A percentile compares a stretch with the other conserved stretches of the same genome.
Evolutionary conservation across 1,139 yeast genomes (phyloP).

Genomic region (Blastobotrys persicus): DNA sequence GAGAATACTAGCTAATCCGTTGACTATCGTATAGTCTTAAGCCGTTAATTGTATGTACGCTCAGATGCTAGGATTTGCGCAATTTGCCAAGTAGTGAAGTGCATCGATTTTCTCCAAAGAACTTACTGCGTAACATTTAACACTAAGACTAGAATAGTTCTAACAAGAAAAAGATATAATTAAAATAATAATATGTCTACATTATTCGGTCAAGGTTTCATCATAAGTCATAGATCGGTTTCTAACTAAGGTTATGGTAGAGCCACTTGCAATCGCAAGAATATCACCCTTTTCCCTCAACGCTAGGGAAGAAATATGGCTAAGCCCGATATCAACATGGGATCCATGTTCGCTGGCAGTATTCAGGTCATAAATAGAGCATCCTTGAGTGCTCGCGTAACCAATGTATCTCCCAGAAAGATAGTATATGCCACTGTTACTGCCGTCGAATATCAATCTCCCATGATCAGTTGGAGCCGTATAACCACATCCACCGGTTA

Average conservation of each 20-base stretch:
- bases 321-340: slow-evolving; percentile 1
- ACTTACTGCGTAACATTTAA: too few species aligned
- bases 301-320: background rate
- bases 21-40: too few species aligned
- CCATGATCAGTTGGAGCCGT: slow-evolving; percentile 27
- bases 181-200: too few species aligned
- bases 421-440: background rate
- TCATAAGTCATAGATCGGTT: slow-evolving; percentile 5
- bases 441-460: slow-evolving; percentile 9
- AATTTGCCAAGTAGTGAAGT: too few species aligned
- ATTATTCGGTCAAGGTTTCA: background rate
- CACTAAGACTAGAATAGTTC: too few species aligned
- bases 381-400: background rate
- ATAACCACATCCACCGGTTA: slow-evolving; percentile 32
- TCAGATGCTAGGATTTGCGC: too few species aligned
- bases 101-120: too few species aligned
- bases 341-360: slow-evolving; percentile 5
- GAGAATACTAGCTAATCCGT: background rate
- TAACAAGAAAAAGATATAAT: too few species aligned
- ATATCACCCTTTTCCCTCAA: slow-evolving; percentile 3
- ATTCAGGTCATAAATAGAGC: slow-evolving; percentile 1
- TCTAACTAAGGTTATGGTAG: slow-evolving; percentile 1
- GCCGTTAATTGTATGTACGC: too few species aligned
- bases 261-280: slow-evolving; percentile 3
- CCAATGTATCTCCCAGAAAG: slow-evolving; percentile 3